Evolutionary conservation across 139 green algal species (phyloP).

Genomic region (Pseudopediastrum boryanum): DNA sequence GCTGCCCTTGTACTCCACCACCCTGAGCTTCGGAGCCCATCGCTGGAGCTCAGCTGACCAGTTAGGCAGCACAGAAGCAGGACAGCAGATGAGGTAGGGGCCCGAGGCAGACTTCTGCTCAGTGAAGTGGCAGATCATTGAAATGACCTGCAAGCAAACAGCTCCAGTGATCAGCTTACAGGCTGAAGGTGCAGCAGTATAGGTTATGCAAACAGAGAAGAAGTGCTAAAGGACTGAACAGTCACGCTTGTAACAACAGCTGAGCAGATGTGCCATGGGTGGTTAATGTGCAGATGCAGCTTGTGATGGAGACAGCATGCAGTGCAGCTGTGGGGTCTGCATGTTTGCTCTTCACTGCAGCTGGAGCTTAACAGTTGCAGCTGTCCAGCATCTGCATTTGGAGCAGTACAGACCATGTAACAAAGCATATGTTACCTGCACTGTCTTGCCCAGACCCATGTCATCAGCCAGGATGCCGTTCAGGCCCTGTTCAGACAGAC

Average conservation of each 20-base stretch:
- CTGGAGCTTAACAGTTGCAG: neutral
- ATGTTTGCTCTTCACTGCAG: too few relatives aligned
- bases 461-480: constrained; percentile 98
- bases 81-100: constrained; percentile 95
- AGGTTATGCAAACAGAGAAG: too few relatives aligned
- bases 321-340: neutral
- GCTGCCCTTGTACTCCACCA: constrained; percentile 56
- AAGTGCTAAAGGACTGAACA: too few relatives aligned
- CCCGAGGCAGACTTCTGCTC: constrained; percentile 68
- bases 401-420: neutral
- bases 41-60: constrained; percentile 91
- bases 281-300: neutral
- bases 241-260: too few relatives aligned
- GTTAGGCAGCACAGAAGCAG: constrained; percentile 98
- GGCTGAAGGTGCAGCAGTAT: too few relatives aligned
- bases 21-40: constrained; percentile 83
- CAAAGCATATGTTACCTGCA: constrained; percentile 68
- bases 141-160: constrained; percentile 80
- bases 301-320: neutral
- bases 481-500: constrained; percentile 87
- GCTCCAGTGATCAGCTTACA: too few relatives aligned
- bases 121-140: constrained; percentile 92
- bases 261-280: too few relatives aligned
- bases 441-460: constrained; percentile 95
- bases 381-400: neutral